Conservation (phyloP, 495 filamentous ascomycete genomes). For the Pyrenula massariospora region DNA sequence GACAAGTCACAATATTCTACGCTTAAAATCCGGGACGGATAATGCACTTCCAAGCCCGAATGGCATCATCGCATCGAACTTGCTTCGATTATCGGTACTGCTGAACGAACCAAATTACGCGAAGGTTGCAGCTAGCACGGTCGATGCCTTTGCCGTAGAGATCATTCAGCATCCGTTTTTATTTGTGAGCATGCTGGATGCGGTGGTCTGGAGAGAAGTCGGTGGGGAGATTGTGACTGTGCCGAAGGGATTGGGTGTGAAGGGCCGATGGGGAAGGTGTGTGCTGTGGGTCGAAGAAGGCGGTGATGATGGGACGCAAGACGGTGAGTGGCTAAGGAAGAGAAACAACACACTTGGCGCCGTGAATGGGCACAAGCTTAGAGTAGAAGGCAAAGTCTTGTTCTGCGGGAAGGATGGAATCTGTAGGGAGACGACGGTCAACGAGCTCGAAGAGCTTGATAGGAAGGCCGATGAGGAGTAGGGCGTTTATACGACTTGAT, state of each 20-base stretch:
- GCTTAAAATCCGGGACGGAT: constrained; percentile 90
- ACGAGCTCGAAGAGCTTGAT: not conserved
- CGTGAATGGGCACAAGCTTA: not conserved
- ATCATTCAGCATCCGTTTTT: constrained; percentile 85
- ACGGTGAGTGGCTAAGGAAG: not conserved
- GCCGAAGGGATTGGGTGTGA: not conserved
- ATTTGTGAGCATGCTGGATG: constrained; percentile 66
- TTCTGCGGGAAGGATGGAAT: not conserved
- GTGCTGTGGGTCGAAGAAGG: not conserved
- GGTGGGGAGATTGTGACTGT: constrained; percentile 30
- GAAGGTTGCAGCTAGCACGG: constrained; percentile 57
- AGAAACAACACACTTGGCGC: not conserved
- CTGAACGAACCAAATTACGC: constrained; percentile 56
- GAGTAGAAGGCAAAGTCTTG: not conserved
- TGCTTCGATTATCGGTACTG: constrained; percentile 64
- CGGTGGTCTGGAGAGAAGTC: constrained; percentile 61
- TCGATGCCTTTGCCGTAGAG: constrained; percentile 77
- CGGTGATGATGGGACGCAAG: not conserved
- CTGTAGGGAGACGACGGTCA: not conserved
- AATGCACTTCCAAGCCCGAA: constrained; percentile 82
- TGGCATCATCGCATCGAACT: constrained; percentile 68
- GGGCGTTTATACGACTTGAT: not conserved
- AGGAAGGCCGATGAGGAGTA: too few species aligned
- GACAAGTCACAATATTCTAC: constrained; percentile 15
- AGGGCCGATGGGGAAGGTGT: not conserved